These are phyloP conservation scores for Mycena chlorophos DNA, from an alignment of 768 basidiomycete genomes.

Conservation along the genomic window DNA sequence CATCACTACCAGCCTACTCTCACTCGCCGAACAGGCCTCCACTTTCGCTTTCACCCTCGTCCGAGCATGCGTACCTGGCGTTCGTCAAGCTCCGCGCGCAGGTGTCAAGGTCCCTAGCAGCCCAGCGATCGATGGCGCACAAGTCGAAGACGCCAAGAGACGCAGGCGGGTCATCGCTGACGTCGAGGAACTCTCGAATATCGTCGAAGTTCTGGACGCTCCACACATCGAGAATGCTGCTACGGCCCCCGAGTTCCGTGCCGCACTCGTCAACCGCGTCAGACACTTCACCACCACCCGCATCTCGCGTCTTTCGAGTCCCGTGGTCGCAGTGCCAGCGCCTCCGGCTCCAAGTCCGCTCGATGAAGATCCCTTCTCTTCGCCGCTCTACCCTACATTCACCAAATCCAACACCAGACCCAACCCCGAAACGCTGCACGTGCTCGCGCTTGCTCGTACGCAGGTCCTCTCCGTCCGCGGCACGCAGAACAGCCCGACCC, in stretches of 20 bases:
- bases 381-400: neutral
- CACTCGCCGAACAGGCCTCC: constrained; percentile 10
- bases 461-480: constrained; percentile 3
- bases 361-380: constrained; percentile 11
- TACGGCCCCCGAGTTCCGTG: constrained; percentile 4
- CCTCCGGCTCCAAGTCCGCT: neutral
- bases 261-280: constrained; percentile 11
- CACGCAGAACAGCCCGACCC: constrained; percentile 18
- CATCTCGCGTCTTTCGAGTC: constrained; percentile 1
- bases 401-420: constrained; percentile 5
- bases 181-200: no score
- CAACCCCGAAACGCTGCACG: neutral
- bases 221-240: neutral
- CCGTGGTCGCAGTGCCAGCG: neutral
- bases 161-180: no score
- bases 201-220: neutral
- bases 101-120: neutral
- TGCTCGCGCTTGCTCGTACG: neutral
- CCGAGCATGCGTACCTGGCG: constrained; percentile 12
- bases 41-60: constrained; percentile 10
- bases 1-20: constrained; percentile 7
- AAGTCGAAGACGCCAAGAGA: neutral
- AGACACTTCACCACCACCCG: constrained; percentile 17
- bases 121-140: neutral
- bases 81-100: constrained; percentile 1